These are phyloP conservation scores for Tricholoma furcatifolium DNA, from an alignment of 768 basidiomycete genomes.

Conservation along the genomic window DNA sequence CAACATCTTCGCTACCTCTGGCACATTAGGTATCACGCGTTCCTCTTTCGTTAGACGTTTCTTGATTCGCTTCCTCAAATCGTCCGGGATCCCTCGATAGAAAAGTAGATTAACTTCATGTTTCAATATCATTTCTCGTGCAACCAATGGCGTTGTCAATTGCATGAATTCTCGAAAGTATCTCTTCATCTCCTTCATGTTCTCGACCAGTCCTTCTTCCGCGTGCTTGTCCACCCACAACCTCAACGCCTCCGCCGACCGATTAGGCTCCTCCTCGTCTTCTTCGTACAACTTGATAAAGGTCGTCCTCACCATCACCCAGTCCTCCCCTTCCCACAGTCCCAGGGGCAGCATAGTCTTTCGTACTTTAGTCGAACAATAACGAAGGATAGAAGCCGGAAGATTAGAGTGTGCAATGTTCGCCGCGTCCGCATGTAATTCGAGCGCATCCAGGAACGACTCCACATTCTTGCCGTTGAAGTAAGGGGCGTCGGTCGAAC, in stretches of 20 bases:
- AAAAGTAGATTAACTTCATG: not conserved
- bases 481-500: too few species aligned
- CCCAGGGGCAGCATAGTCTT: not conserved
- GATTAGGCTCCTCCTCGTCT: not conserved
- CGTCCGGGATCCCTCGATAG: not conserved
- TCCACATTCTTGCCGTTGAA: too few species aligned
- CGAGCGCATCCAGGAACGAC: too few species aligned
- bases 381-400: not conserved
- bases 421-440: too few species aligned
- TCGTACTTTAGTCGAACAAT: not conserved
- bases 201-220: too few species aligned
- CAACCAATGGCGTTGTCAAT: not conserved
- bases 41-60: too few species aligned
- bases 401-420: not conserved
- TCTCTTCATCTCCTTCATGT: not conserved
- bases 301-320: not conserved
- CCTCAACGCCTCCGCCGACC: not conserved
- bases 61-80: not conserved
- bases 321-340: not conserved
- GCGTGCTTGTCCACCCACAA: too few species aligned
- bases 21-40: too few species aligned
- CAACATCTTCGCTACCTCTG: too few species aligned
- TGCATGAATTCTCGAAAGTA: not conserved
- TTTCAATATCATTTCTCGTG: not conserved
- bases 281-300: not conserved